Base-by-base conservation (phyloP, 768 basidiomycete genomes). In the Calvatia gigantea region DNA sequence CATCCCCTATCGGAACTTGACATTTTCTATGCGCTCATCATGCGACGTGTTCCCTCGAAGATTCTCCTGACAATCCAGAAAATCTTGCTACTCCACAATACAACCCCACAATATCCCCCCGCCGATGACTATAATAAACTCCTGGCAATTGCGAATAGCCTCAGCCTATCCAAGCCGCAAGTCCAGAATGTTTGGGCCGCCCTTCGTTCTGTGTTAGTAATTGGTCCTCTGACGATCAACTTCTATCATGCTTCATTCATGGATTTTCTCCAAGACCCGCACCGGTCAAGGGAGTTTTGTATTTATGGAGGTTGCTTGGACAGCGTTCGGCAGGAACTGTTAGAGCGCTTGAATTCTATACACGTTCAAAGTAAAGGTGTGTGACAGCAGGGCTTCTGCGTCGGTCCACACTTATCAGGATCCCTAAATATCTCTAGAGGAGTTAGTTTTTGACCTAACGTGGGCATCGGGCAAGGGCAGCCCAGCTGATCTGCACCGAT, bases 221-320 rank as follows among this genome's bases (percentile, higher is more conserved):
- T 19, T 19, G 23, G 23, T n/a, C 6, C 29, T 21, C 46, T 33
- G 19, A 31, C n/a, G n/a, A 31, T 48, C 4, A 11, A 8, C 11
- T 48, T 48, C 28, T 48, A 48, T 19, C 46, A 48, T 12, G 31
- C n/a, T 17, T 33, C 46, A 21, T 48, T 48, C 46, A 14, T 48
- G 17, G 46, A 48, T 6, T 48, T 48, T 19, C n/a, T 48, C 17
- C 46, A 32, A 17, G 31, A 33, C 23, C 29, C n/a, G 8, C 6
- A 14, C 5, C 46, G 46, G 12, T 48, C 46, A 11, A 17, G 29
- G 12, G n/a, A 48, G 17, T 48, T 17, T 8, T 48, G 32, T 19
- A 27, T 48, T 19, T 42, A 42, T 21, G 21, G 19, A 3, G 11
- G 35, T 37, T 23, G 11, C 41, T 12, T 21, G 17, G 9, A 42